phyloP scores from a whole-genome alignment of 345 rosid genomes.

The Kernera saxatilis region DNA sequence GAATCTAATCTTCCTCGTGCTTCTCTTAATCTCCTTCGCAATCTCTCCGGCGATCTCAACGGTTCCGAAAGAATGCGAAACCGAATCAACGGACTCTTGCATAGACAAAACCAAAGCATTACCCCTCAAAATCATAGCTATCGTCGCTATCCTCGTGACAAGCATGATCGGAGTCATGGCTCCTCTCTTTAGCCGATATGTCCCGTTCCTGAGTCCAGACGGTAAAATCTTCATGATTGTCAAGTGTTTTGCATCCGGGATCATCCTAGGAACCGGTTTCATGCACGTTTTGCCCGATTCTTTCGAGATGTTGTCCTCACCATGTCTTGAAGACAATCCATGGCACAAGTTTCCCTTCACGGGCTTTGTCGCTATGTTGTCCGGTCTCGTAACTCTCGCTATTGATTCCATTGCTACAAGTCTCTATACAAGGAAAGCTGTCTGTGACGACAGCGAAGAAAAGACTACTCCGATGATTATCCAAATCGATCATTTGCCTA shows the following conservation, averaged over 20 bases:
- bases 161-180: slow-evolving; percentile 58
- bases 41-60: slow-evolving; percentile 25
- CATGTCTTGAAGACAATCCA: slow-evolving; percentile 56
- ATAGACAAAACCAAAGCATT: slow-evolving; percentile 43
- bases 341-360: slow-evolving; percentile 82
- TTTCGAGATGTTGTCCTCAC: slow-evolving; percentile 60
- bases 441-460: background rate
- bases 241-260: slow-evolving; percentile 69
- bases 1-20: slow-evolving; percentile 15
- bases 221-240: slow-evolving; percentile 45
- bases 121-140: slow-evolving; percentile 56
- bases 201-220: slow-evolving; percentile 56
- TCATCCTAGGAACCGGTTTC: slow-evolving; percentile 75
- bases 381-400: slow-evolving; percentile 53
- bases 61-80: slow-evolving; percentile 29
- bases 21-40: slow-evolving; percentile 8
- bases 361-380: slow-evolving; percentile 74
- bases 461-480: slow-evolving; percentile 17
- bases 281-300: slow-evolving; percentile 90
- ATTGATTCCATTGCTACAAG: slow-evolving; percentile 66
- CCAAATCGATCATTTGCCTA: slow-evolving; percentile 24
- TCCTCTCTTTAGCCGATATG: slow-evolving; percentile 45
- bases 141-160: slow-evolving; percentile 41
- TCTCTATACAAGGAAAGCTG: slow-evolving; percentile 29
- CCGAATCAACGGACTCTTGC: slow-evolving; percentile 31